phyloP scores from a whole-genome alignment of 768 basidiomycete genomes.

The Xanthoconium purpureum region DNA sequence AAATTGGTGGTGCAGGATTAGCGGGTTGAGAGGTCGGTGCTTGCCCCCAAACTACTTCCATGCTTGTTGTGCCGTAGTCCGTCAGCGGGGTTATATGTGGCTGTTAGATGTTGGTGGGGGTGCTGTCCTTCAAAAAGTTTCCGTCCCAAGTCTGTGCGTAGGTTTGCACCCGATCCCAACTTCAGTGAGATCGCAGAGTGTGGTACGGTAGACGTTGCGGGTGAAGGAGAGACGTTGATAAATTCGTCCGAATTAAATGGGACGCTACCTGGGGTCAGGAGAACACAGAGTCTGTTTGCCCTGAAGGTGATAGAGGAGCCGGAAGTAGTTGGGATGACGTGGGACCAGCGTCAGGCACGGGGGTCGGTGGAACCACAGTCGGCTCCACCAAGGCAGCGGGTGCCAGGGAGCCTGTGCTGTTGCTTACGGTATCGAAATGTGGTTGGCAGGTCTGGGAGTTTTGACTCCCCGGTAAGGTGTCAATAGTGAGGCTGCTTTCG shows the following conservation, averaged over 20 bases:
- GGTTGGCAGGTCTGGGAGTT: constrained; percentile 22
- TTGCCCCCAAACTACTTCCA: constrained; percentile 26
- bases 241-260: constrained; percentile 69
- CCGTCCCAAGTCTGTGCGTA: constrained; percentile 62
- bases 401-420: constrained; percentile 17
- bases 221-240: constrained; percentile 70
- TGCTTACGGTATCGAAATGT: constrained; percentile 16
- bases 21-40: constrained; percentile 30
- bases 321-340: constrained; percentile 25
- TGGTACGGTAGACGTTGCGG: constrained; percentile 37
- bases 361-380: constrained; percentile 34
- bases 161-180: constrained; percentile 43
- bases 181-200: constrained; percentile 32
- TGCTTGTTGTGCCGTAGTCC: constrained; percentile 27
- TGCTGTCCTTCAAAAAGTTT: constrained; percentile 69
- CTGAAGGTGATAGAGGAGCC: constrained; percentile 24
- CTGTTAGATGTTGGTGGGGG: constrained; percentile 33
- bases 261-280: constrained; percentile 31
- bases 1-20: constrained; percentile 14
- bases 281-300: constrained; percentile 17
- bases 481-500: constrained; percentile 26
- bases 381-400: constrained; percentile 31
- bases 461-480: constrained; percentile 27
- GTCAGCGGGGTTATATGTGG: constrained; percentile 18
- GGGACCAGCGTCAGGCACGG: constrained; percentile 25